Evolutionary conservation across 1,139 yeast species (phyloP).

Genomic region (Pneumocystis canis): DNA sequence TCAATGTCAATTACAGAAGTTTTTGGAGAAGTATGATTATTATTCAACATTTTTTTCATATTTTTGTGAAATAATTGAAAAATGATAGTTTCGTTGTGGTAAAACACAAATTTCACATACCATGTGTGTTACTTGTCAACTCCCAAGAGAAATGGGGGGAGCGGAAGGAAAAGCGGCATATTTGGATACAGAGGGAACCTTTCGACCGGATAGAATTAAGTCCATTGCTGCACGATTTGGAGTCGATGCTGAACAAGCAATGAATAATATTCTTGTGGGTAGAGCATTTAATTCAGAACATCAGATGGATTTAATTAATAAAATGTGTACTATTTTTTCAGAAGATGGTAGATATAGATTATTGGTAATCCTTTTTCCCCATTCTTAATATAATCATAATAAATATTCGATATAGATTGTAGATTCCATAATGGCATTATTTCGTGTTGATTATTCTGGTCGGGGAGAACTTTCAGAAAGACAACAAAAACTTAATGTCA

Average conservation of each 20-base stretch:
- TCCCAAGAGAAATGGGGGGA: slow-evolving; percentile 42
- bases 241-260: slow-evolving; percentile 33
- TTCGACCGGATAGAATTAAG: slow-evolving; percentile 41
- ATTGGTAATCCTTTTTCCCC: slow-evolving; percentile 18
- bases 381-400: neutral
- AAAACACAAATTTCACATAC: slow-evolving; percentile 49
- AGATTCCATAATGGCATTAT: slow-evolving; percentile 50
- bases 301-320: slow-evolving; percentile 43
- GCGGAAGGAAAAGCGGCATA: slow-evolving; percentile 50
- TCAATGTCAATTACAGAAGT: slow-evolving; percentile 52
- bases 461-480: slow-evolving; percentile 48
- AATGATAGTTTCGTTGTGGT: slow-evolving; percentile 26
- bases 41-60: neutral
- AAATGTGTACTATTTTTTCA: slow-evolving; percentile 35
- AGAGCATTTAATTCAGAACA: slow-evolving; percentile 48
- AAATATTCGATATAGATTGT: slow-evolving; percentile 22
- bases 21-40: slow-evolving; percentile 41
- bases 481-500: slow-evolving; percentile 46
- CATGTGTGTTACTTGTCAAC: slow-evolving; percentile 43
- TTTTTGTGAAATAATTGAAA: neutral
- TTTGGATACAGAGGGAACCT: slow-evolving; percentile 42
- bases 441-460: slow-evolving; percentile 41
- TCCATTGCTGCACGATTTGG: slow-evolving; percentile 42
- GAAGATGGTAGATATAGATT: slow-evolving; percentile 34
- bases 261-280: slow-evolving; percentile 41